Conservation (phyloP, 2,329 filamentous ascomycete genomes). For the Fusarium sp. region DNA sequence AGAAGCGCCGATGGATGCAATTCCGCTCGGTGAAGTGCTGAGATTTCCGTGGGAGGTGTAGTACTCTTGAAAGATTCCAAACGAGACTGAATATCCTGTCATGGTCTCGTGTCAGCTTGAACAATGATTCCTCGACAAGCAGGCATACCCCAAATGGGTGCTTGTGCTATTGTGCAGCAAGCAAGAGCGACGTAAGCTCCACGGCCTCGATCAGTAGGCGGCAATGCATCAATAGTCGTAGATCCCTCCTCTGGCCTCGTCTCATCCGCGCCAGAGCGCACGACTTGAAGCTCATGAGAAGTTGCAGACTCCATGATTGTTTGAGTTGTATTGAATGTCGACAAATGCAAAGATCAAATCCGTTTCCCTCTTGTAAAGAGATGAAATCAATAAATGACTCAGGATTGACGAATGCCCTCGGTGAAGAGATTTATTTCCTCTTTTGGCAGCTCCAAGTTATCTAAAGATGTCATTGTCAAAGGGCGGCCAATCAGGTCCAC, state of each 20-base stretch:
- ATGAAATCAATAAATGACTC: not conserved
- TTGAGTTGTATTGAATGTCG: not conserved
- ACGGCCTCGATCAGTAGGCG: slow-evolving; percentile 46
- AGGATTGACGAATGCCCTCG: slow-evolving; percentile 12
- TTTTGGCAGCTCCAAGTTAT: slow-evolving; percentile 14
- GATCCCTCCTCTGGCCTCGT: not conserved
- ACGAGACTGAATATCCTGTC: slow-evolving; percentile 55
- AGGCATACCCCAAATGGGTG: slow-evolving; percentile 48
- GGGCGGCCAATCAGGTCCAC: slow-evolving; percentile 24
- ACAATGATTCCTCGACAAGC: not conserved
- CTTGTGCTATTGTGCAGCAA: slow-evolving; percentile 49
- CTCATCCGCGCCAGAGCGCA: slow-evolving; percentile 3
- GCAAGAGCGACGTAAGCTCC: slow-evolving; percentile 46
- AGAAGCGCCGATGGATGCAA: slow-evolving; percentile 42
- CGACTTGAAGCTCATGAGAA: slow-evolving; percentile 27
- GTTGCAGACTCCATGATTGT: slow-evolving; percentile 16
- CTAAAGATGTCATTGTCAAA: slow-evolving; percentile 24
- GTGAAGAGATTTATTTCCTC: slow-evolving; percentile 22
- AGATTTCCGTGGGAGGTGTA: slow-evolving; percentile 70
- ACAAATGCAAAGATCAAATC: not conserved
- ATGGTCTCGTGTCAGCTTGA: not conserved
- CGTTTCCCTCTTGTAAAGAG: not conserved
- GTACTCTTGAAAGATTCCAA: slow-evolving; percentile 76
- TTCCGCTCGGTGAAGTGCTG: slow-evolving; percentile 54
- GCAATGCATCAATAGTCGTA: slow-evolving; percentile 32